These are phyloP conservation scores for Puccinellia tenuiflora DNA, from an alignment of 176 grass and related monocot genomes.

Conservation along the genomic window DNA sequence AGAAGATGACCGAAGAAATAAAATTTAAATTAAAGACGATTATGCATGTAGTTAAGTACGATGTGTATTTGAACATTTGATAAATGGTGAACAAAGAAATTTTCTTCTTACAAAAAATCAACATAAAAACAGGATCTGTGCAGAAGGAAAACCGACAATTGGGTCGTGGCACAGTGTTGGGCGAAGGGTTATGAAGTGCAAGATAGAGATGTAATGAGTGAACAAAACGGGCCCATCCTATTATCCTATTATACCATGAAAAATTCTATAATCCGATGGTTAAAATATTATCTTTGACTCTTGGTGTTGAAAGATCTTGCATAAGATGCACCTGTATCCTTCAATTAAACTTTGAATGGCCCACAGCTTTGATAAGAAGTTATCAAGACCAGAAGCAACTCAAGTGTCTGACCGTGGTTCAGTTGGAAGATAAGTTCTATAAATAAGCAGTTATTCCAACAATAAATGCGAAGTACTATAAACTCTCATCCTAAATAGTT, in stretches of 20 bases:
- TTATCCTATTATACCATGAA: neutral
- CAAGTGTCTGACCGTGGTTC: neutral
- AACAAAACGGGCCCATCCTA: neutral
- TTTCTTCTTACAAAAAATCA: neutral
- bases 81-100: neutral
- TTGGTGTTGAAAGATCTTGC: neutral
- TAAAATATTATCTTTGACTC: neutral
- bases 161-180: neutral
- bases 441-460: neutral
- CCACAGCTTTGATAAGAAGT: neutral
- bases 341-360: neutral
- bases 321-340: neutral
- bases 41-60: neutral
- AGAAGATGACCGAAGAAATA: neutral
- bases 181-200: neutral
- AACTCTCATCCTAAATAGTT: conserved; percentile 9
- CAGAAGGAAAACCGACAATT: neutral
- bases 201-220: neutral
- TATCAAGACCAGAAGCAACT: conserved; percentile 6
- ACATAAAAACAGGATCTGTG: neutral
- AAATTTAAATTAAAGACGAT: neutral
- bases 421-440: neutral
- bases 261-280: neutral
- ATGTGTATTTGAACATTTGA: neutral
- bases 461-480: neutral